These are phyloP conservation scores for Tremella yokohamensis DNA, from an alignment of 768 basidiomycete genomes.

Conservation along the genomic window DNA sequence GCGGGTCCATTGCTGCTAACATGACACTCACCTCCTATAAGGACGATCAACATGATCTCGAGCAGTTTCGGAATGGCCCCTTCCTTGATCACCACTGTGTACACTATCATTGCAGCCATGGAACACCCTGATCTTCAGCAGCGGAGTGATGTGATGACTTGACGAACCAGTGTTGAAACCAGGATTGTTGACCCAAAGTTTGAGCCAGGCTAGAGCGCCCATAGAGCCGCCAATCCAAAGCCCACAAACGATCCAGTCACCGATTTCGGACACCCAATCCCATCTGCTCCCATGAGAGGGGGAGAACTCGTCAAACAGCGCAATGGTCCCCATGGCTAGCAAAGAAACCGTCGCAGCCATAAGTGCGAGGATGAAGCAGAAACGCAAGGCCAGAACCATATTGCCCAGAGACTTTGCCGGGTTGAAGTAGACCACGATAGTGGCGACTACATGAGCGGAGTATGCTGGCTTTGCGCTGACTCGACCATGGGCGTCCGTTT, in stretches of 20 bases:
- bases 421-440: constrained; percentile 67
- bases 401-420: constrained; percentile 88
- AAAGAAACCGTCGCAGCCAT: constrained; percentile 72
- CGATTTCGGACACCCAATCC: constrained; percentile 55
- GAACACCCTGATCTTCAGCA: constrained; percentile 49
- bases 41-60: constrained; percentile 70
- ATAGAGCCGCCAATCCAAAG: constrained; percentile 80
- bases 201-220: constrained; percentile 80
- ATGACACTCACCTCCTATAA: constrained; percentile 58
- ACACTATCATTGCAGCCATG: constrained; percentile 59
- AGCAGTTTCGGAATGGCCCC: constrained; percentile 73
- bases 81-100: constrained; percentile 86
- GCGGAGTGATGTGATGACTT: no score
- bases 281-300: constrained; percentile 36
- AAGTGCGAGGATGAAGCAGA: constrained; percentile 59
- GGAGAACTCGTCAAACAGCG: constrained; percentile 63
- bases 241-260: constrained; percentile 65
- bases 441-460: constrained; percentile 87
- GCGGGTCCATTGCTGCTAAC: background rate
- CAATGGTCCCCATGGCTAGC: constrained; percentile 71
- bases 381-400: constrained; percentile 87
- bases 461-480: constrained; percentile 58
- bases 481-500: constrained; percentile 52
- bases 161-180: constrained; percentile 76
- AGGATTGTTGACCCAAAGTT: constrained; percentile 83